Conservation (phyloP, 2,329 filamentous ascomycete species). For the Fusarium udum region DNA sequence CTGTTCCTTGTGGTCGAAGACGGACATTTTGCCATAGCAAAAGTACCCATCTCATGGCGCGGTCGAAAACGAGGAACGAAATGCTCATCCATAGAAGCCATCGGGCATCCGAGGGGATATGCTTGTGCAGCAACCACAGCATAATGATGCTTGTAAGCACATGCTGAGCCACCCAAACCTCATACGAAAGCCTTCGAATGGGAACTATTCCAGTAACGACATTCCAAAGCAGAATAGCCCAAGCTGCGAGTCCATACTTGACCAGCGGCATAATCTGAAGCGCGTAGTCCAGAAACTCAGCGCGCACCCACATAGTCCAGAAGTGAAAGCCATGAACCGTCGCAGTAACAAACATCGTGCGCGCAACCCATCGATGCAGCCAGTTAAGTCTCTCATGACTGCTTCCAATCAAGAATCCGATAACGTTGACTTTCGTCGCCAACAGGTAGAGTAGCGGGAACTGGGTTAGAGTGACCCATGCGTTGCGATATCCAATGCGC, state of each 20-base stretch:
- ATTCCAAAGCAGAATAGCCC: conserved; percentile 73
- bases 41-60: conserved; percentile 60
- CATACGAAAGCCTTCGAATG: conserved; percentile 72
- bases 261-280: conserved; percentile 70
- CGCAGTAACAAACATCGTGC: conserved; percentile 73
- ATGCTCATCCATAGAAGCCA: conserved; percentile 75
- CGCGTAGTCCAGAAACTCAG: conserved; percentile 67
- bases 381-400: conserved; percentile 77
- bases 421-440: conserved; percentile 65
- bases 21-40: conserved; percentile 64
- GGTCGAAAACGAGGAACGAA: conserved; percentile 69
- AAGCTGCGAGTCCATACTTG: conserved; percentile 73
- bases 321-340: conserved; percentile 78
- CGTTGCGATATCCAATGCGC: conserved; percentile 73
- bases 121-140: conserved; percentile 69
- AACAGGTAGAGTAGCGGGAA: conserved; percentile 72
- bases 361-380: conserved; percentile 77
- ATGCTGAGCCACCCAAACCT: conserved; percentile 76
- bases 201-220: conserved; percentile 70
- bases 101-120: conserved; percentile 67
- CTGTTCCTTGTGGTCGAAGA: conserved; percentile 51
- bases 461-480: conserved; percentile 72
- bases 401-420: conserved; percentile 69
- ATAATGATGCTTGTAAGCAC: conserved; percentile 69
- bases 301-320: conserved; percentile 69